Evolutionary conservation across 257 asterid genomes (phyloP).

Genomic region (Solanum chiquidenum): DNA sequence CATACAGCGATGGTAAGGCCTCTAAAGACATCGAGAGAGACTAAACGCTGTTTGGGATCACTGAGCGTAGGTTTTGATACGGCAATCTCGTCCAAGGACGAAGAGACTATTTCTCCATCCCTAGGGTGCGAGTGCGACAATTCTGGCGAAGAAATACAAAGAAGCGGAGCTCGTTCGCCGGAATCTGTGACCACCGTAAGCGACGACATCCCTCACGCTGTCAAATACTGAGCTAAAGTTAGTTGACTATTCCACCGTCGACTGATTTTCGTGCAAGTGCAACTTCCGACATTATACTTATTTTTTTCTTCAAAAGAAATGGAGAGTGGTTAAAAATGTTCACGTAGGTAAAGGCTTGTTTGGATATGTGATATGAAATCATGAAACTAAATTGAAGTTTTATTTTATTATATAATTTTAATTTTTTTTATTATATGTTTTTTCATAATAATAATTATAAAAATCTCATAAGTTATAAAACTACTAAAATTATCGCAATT

Average conservation of each 20-base stretch:
- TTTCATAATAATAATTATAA: no score
- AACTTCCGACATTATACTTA: not conserved
- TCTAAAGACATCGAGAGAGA: slow-evolving; percentile 85
- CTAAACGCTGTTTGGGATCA: slow-evolving; percentile 54
- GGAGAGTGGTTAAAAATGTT: not conserved
- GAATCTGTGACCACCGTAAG: slow-evolving; percentile 36
- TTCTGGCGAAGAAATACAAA: slow-evolving; percentile 23
- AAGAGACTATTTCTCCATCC: slow-evolving; percentile 17
- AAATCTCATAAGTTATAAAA: no score
- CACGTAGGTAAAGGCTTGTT: no score
- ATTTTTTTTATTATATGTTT: no score
- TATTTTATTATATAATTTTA: no score
- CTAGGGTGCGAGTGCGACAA: not conserved
- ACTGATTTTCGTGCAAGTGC: not conserved
- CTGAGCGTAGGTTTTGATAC: slow-evolving; percentile 17
- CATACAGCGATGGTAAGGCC: slow-evolving; percentile 84
- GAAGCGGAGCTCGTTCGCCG: slow-evolving; percentile 50
- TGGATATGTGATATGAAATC: no score
- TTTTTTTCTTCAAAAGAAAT: not conserved
- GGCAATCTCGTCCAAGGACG: slow-evolving; percentile 4
- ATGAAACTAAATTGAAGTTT: no score
- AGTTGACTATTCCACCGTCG: not conserved
- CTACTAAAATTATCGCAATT: no score
- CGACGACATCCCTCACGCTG: slow-evolving; percentile 32
- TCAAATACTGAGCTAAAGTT: not conserved